Percentiles rank a stretch among this genome's conserved stretches.
Conservation (phyloP, 2,329 filamentous ascomycete species). For the Mycocentrospora acerina region DNA sequence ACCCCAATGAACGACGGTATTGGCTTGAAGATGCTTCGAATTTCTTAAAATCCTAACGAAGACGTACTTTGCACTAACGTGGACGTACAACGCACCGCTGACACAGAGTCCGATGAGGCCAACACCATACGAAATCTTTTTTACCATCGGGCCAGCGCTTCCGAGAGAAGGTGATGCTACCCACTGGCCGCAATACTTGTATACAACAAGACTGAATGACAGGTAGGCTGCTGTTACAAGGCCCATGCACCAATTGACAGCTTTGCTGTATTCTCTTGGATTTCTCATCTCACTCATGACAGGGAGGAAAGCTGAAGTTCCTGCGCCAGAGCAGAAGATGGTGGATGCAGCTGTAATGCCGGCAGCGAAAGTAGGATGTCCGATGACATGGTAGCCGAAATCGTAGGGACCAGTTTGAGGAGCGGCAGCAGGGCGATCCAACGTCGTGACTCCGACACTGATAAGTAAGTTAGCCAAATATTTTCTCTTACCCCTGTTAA, state of each 20-base stretch:
- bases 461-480: constrained; percentile 2
- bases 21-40: constrained; percentile 52
- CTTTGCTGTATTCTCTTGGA: constrained; percentile 61
- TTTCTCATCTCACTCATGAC: constrained; percentile 66
- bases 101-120: constrained; percentile 57
- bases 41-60: constrained; percentile 56
- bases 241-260: constrained; percentile 61
- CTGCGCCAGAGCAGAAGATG: constrained; percentile 62
- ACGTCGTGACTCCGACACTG: constrained; percentile 57
- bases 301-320: constrained; percentile 62
- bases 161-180: constrained; percentile 63
- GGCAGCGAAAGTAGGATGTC: constrained; percentile 58
- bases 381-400: constrained; percentile 59
- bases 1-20: constrained; percentile 53
- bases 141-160: constrained; percentile 58
- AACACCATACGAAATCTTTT: constrained; percentile 62
- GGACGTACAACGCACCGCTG: constrained; percentile 49
- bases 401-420: constrained; percentile 61
- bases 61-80: constrained; percentile 56
- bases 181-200: constrained; percentile 63
- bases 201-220: constrained; percentile 61
- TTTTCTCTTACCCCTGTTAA: neutral
- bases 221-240: constrained; percentile 61
- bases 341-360: constrained; percentile 59
- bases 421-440: constrained; percentile 61